Evolutionary conservation across 805 yeast genomes (phyloP).

Genomic region (Lipomyces spencermartinsiae): DNA sequence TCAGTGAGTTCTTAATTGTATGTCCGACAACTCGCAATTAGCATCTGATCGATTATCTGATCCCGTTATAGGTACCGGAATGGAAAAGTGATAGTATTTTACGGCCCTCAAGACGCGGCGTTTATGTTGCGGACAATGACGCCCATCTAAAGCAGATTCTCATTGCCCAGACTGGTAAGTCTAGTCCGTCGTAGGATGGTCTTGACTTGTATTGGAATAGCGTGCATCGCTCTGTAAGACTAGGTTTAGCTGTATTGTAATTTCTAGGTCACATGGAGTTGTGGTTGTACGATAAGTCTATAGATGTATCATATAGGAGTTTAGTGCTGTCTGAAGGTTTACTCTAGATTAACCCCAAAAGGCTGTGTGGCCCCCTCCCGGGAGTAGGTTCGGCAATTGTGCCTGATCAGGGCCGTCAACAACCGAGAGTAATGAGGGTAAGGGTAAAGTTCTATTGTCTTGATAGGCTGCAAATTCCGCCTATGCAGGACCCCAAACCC

Average conservation of each 20-base stretch:
- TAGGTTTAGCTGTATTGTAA: neutral
- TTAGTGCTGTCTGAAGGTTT: too few relatives aligned
- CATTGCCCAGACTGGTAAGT: slow-evolving; percentile 20
- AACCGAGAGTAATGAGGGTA: neutral
- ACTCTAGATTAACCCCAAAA: neutral
- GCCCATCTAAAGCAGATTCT: slow-evolving; percentile 32
- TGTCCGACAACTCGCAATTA: neutral
- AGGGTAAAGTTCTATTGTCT: neutral
- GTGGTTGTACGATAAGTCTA: neutral
- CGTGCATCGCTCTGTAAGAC: neutral
- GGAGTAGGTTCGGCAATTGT: too few relatives aligned
- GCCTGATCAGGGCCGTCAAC: too few relatives aligned
- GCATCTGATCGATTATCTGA: neutral
- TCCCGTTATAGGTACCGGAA: slow-evolving; percentile 14
- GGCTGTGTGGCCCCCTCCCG: neutral
- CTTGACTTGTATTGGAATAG: neutral
- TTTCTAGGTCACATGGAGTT: neutral
- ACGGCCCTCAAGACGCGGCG: slow-evolving; percentile 34
- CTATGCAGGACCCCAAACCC: neutral
- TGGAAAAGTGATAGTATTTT: slow-evolving; percentile 25
- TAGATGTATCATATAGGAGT: neutral
- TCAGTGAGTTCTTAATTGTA: slow-evolving; percentile 22
- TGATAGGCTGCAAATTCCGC: slow-evolving; percentile 1
- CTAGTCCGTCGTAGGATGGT: neutral
- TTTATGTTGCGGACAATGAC: slow-evolving; percentile 29